A percentile compares a stretch with the other conserved stretches of the same genome.
Conservation (phyloP, 2,329 filamentous ascomycete species). For the Capronia americana region DNA sequence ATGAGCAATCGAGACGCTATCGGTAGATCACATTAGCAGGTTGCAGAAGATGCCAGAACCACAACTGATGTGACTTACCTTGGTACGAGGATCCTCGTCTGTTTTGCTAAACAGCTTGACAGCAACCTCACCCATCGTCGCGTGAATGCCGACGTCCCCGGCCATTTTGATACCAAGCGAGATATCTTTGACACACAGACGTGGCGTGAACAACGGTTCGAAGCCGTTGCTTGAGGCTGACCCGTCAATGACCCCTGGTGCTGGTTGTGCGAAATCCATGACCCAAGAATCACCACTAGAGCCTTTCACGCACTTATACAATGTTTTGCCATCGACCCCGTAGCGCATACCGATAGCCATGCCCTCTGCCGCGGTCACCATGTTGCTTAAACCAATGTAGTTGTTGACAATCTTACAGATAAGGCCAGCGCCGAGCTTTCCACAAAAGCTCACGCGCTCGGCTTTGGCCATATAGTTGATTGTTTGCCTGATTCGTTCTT, state of each 20-base stretch:
- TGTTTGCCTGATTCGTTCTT: conserved; percentile 1
- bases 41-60: neutral
- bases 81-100: conserved; percentile 19
- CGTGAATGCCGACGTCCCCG: conserved; percentile 14
- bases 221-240: conserved; percentile 22
- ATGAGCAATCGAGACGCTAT: conserved; percentile 17
- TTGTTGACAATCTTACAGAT: conserved; percentile 29
- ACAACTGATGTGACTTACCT: conserved; percentile 13
- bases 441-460: conserved; percentile 19
- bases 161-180: conserved; percentile 19
- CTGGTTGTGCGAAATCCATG: conserved; percentile 18
- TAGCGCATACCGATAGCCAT: conserved; percentile 24
- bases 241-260: conserved; percentile 18
- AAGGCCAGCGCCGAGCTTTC: conserved; percentile 19
- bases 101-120: conserved; percentile 14
- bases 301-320: conserved; percentile 21
- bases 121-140: conserved; percentile 20
- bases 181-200: conserved; percentile 23
- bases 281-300: conserved; percentile 28
- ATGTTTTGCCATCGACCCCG: conserved; percentile 18
- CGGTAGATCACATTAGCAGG: conserved; percentile 1
- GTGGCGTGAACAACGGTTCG: conserved; percentile 9
- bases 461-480: conserved; percentile 17
- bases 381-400: conserved; percentile 25
- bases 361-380: conserved; percentile 19